These are phyloP conservation scores for Fraxinus angustifolia DNA, from an alignment of 305 asterid genomes.

Conservation along the genomic window DNA sequence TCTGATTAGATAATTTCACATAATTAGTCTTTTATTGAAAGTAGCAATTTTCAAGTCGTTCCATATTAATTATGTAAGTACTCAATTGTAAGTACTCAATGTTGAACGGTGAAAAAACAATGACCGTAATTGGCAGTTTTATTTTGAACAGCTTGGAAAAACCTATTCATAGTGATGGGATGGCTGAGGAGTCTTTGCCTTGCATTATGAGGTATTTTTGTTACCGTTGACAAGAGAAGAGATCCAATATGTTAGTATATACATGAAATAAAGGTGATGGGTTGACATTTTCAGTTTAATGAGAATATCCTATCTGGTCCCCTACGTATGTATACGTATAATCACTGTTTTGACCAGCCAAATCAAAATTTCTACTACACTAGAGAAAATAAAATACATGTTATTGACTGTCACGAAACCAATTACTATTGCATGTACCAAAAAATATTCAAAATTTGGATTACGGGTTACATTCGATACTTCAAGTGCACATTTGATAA, in stretches of 20 bases:
- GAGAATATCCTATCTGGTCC: slow-evolving; percentile 23
- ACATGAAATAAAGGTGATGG: slow-evolving; percentile 23
- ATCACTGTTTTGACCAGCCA: slow-evolving; percentile 34
- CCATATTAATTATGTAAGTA: too few relatives aligned
- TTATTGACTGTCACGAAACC: neutral
- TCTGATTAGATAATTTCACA: too few relatives aligned
- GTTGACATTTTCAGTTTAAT: slow-evolving; percentile 36
- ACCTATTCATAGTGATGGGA: neutral
- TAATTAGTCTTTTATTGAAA: too few relatives aligned
- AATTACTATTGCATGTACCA: neutral
- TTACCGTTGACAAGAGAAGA: neutral
- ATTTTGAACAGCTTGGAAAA: neutral
- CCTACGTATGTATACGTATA: slow-evolving; percentile 19
- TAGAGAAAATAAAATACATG: neutral
- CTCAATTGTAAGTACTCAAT: neutral
- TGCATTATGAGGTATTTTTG: neutral
- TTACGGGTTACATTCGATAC: neutral
- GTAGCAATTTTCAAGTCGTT: neutral
- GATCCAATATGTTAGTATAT: neutral
- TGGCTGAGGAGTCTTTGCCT: neutral
- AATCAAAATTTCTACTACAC: slow-evolving; percentile 21
- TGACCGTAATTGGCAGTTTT: neutral
- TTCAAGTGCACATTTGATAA: too few relatives aligned
- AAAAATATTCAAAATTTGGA: neutral
- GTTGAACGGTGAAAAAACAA: too few relatives aligned